Percentiles rank a stretch among this genome's conserved stretches.
phyloP scores from a whole-genome alignment of 179 eudicot species.

The Vitellaria paradoxa region DNA sequence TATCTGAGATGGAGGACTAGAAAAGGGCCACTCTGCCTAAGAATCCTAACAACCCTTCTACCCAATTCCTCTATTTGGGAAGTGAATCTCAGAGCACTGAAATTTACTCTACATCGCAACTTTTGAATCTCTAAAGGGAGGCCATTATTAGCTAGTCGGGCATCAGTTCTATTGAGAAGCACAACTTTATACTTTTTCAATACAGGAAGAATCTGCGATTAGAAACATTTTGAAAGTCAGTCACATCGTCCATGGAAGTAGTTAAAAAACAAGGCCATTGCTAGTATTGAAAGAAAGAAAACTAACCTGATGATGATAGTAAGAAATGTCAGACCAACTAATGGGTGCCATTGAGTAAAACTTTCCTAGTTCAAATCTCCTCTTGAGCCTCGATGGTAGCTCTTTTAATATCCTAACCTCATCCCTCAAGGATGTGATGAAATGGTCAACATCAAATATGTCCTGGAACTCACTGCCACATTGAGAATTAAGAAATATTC shows the following conservation, averaged over 20 bases:
- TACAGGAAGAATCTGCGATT: slow-evolving; percentile 59
- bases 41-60: slow-evolving; percentile 48
- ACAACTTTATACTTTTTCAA: slow-evolving; percentile 61
- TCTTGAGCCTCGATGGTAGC: slow-evolving; percentile 57
- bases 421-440: slow-evolving; percentile 63
- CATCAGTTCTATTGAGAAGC: slow-evolving; percentile 63
- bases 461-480: slow-evolving; percentile 65
- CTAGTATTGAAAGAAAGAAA: background rate
- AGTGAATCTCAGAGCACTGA: slow-evolving; percentile 59
- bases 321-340: slow-evolving; percentile 77
- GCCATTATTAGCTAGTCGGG: slow-evolving; percentile 74
- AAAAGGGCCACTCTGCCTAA: slow-evolving; percentile 59
- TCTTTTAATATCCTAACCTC: slow-evolving; percentile 71
- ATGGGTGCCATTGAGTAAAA: slow-evolving; percentile 57
- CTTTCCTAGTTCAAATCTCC: slow-evolving; percentile 44
- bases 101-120: slow-evolving; percentile 67
- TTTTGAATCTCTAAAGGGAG: slow-evolving; percentile 62
- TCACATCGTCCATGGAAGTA: background rate
- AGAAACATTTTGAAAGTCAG: slow-evolving; percentile 13
- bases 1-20: slow-evolving; percentile 82
- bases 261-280: background rate
- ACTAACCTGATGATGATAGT: slow-evolving; percentile 60
- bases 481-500: slow-evolving; percentile 5
- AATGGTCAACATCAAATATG: slow-evolving; percentile 72
- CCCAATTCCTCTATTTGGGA: slow-evolving; percentile 66